phyloP scores from a whole-genome alignment of 2,329 filamentous ascomycete species.

The Aciculosporium take region DNA sequence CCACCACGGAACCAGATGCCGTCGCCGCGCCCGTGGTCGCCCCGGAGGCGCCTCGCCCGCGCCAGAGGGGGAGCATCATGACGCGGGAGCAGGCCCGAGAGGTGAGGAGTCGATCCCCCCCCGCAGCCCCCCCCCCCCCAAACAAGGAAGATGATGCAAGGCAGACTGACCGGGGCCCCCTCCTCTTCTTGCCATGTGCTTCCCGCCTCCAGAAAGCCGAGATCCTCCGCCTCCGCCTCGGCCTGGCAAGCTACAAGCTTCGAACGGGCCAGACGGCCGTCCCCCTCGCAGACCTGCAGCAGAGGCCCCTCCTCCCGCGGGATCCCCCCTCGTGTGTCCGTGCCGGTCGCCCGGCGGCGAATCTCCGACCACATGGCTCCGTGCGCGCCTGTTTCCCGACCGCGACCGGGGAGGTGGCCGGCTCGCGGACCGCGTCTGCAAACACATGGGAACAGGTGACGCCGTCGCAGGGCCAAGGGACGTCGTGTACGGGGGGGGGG shows the following conservation, averaged over 20 bases:
- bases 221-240: slow-evolving; percentile 52
- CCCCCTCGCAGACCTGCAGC: slow-evolving; percentile 46
- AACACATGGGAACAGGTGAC: too few relatives aligned
- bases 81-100: slow-evolving; percentile 40
- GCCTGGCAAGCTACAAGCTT: slow-evolving; percentile 61
- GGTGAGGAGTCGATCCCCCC: too few relatives aligned
- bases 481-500: too few relatives aligned
- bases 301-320: slow-evolving; percentile 15
- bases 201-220: slow-evolving; percentile 39
- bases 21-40: slow-evolving; percentile 2
- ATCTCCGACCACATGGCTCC: too few relatives aligned
- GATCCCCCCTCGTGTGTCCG: slow-evolving; percentile 13
- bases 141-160: background rate
- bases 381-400: too few relatives aligned
- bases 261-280: slow-evolving; percentile 56
- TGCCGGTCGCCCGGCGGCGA: too few relatives aligned
- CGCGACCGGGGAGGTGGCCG: too few relatives aligned
- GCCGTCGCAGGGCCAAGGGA: too few relatives aligned
- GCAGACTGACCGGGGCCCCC: too few relatives aligned
- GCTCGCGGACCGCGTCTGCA: too few relatives aligned
- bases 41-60: slow-evolving; percentile 1
- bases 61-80: slow-evolving; percentile 17
- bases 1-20: slow-evolving; percentile 34
- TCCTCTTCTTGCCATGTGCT: too few relatives aligned
- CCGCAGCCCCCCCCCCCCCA: background rate